Conservation (phyloP, 345 rosid species). For the Sonneratia alba region DNA sequence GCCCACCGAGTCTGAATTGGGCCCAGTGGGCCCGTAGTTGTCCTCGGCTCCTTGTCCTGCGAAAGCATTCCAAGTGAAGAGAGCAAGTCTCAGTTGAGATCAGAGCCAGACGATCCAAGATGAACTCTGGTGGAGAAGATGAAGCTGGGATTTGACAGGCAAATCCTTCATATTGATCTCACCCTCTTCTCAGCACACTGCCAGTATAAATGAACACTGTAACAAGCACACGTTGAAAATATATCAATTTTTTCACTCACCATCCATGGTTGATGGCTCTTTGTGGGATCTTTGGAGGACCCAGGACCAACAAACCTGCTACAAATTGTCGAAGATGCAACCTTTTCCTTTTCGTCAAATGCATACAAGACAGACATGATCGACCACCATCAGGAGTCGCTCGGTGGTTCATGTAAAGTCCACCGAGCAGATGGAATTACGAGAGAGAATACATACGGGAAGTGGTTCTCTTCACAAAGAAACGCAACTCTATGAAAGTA, state of each 20-base stretch:
- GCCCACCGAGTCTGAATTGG: too few relatives aligned
- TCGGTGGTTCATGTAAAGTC: background rate
- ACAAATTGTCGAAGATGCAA: background rate
- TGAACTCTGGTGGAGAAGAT: too few relatives aligned
- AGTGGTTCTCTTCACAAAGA: background rate
- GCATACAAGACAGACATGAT: background rate
- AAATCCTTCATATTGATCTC: too few relatives aligned
- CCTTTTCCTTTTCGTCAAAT: background rate
- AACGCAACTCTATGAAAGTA: background rate
- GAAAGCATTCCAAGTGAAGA: too few relatives aligned
- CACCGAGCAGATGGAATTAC: background rate
- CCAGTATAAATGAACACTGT: background rate
- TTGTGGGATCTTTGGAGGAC: background rate
- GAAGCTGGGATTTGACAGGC: too few relatives aligned
- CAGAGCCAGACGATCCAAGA: too few relatives aligned
- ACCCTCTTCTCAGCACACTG: too few relatives aligned
- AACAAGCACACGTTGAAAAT: background rate
- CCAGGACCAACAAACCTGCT: constrained; percentile 1
- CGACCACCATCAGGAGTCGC: background rate
- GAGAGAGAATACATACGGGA: background rate
- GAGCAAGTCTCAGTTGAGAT: too few relatives aligned
- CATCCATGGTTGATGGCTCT: constrained; percentile 14
- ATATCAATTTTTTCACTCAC: background rate
- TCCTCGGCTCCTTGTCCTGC: too few relatives aligned
- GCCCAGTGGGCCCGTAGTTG: too few relatives aligned